Percentiles rank a stretch among this genome's conserved stretches.
phyloP scores from a whole-genome alignment of 148 eudicot genomes.

The Heliamphora exappendiculata region DNA sequence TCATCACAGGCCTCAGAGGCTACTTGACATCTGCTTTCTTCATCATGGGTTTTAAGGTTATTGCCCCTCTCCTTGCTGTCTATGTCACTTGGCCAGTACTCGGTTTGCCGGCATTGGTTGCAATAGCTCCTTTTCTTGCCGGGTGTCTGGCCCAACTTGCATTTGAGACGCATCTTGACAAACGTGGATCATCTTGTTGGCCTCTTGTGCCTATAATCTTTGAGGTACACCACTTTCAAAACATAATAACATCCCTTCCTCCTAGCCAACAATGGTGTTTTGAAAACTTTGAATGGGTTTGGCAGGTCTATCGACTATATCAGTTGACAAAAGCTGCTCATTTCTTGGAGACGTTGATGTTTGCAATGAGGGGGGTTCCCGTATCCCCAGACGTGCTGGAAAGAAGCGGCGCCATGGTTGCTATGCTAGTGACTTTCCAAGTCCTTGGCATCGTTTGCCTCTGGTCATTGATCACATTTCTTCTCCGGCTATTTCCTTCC shows the following conservation, averaged over 20 bases:
- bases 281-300: slow-evolving; percentile 4
- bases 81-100: slow-evolving; percentile 59
- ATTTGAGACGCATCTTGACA: slow-evolving; percentile 42
- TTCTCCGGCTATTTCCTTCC: slow-evolving; percentile 72
- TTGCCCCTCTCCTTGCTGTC: slow-evolving; percentile 49
- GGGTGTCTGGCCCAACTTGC: slow-evolving; percentile 57
- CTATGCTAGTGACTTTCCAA: slow-evolving; percentile 57
- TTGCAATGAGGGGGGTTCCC: slow-evolving; percentile 36
- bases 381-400: slow-evolving; percentile 38
- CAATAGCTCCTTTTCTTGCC: slow-evolving; percentile 56
- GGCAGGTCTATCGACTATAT: slow-evolving; percentile 67
- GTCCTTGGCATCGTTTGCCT: slow-evolving; percentile 61
- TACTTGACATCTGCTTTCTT: slow-evolving; percentile 26
- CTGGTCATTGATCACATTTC: slow-evolving; percentile 84
- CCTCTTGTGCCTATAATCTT: slow-evolving; percentile 75
- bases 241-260: background rate
- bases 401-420: slow-evolving; percentile 42
- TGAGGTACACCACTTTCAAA: slow-evolving; percentile 41
- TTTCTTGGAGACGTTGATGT: slow-evolving; percentile 54
- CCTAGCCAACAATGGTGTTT: background rate
- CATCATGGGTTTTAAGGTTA: slow-evolving; percentile 49
- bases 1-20: slow-evolving; percentile 73
- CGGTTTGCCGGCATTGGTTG: slow-evolving; percentile 51
- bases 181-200: slow-evolving; percentile 63
- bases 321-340: slow-evolving; percentile 65